Percentiles rank a stretch among this genome's conserved stretches.
Evolutionary conservation across 2,329 filamentous ascomycete genomes (phyloP).

Genomic region (Bipolaris zeicola): DNA sequence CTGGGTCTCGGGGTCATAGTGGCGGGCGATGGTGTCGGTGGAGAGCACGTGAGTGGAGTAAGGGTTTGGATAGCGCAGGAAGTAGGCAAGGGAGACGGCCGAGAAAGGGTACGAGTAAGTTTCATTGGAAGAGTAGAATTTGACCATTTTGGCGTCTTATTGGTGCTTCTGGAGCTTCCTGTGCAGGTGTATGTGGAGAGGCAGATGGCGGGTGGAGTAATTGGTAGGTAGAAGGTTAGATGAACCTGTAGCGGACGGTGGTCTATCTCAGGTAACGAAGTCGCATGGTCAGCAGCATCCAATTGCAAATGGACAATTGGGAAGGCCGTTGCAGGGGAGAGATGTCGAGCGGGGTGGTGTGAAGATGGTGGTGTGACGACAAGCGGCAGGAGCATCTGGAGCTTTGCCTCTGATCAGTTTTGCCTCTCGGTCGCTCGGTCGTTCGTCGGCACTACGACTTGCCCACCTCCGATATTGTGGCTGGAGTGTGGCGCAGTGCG

Average conservation of each 20-base stretch:
- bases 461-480: slow-evolving; percentile 20
- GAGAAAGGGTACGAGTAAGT: slow-evolving; percentile 81
- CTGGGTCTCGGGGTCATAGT: slow-evolving; percentile 74
- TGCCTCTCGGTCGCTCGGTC: slow-evolving; percentile 19
- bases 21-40: slow-evolving; percentile 78
- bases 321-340: slow-evolving; percentile 6
- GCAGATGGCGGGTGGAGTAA: neutral
- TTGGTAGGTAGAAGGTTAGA: slow-evolving; percentile 19
- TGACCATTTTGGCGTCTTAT: slow-evolving; percentile 51
- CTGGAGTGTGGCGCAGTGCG: slow-evolving; percentile 19
- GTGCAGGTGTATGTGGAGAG: neutral
- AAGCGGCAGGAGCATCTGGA: slow-evolving; percentile 15
- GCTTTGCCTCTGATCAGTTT: slow-evolving; percentile 37
- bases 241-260: slow-evolving; percentile 28
- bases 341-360: slow-evolving; percentile 13
- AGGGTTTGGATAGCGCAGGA: slow-evolving; percentile 86
- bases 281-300: slow-evolving; percentile 39
- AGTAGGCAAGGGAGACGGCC: slow-evolving; percentile 86
- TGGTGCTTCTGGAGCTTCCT: neutral
- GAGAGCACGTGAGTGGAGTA: slow-evolving; percentile 82
- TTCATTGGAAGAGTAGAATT: slow-evolving; percentile 64
- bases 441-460: slow-evolving; percentile 7
- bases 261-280: slow-evolving; percentile 28
- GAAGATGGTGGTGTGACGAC: slow-evolving; percentile 26
- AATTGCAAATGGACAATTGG: slow-evolving; percentile 26